A percentile compares a stretch with the other conserved stretches of the same genome.
Conservation (phyloP, 2,329 filamentous ascomycete genomes). For the Aspergillus fijiensis region DNA sequence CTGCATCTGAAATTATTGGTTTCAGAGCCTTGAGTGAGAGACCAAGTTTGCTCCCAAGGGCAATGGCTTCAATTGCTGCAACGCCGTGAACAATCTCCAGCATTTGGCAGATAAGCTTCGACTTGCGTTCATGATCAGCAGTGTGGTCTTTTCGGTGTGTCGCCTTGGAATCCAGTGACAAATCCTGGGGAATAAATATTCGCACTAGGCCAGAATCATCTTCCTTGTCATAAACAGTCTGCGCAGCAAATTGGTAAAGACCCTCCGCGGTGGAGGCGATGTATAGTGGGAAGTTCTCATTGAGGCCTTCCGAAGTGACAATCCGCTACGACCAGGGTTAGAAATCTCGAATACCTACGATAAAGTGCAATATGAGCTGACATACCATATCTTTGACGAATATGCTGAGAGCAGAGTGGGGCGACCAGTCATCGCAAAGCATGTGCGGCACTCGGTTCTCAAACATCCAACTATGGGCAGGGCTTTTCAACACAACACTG, state of each 20-base stretch:
- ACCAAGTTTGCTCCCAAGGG: background rate
- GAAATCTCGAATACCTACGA: background rate
- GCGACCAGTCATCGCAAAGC: background rate
- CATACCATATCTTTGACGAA: slow-evolving; percentile 2
- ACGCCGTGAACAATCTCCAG: background rate
- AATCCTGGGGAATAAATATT: background rate
- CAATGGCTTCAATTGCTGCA: background rate
- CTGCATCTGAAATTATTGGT: background rate
- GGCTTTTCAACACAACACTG: background rate
- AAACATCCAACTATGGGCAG: slow-evolving; percentile 2
- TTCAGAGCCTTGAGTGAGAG: background rate
- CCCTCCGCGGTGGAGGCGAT: background rate
- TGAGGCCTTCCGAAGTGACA: background rate
- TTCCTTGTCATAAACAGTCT: background rate
- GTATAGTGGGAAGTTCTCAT: background rate
- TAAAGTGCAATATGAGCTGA: background rate
- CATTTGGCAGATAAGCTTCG: background rate
- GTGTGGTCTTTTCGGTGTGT: background rate
- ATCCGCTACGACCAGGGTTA: background rate
- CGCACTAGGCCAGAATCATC: slow-evolving; percentile 1
- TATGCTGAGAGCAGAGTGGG: background rate
- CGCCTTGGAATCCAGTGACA: background rate
- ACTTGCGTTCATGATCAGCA: background rate
- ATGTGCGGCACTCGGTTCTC: slow-evolving; percentile 2
- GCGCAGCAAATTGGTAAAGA: background rate